phyloP scores from a whole-genome alignment of 2,329 filamentous ascomycete species.

The Dactylonectria estremocensis region DNA sequence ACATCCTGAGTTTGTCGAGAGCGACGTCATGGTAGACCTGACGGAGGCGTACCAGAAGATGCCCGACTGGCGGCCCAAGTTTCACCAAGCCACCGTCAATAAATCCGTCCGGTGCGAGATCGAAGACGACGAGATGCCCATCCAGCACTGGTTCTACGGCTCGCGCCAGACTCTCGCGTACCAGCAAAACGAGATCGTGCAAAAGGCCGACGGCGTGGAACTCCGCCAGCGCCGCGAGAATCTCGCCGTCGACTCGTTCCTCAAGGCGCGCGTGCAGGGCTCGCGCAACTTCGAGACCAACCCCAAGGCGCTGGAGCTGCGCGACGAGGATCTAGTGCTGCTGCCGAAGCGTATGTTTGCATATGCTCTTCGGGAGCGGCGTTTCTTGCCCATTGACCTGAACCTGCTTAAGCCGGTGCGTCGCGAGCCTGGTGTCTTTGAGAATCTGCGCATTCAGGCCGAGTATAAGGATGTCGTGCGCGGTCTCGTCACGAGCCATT shows the following conservation, averaged over 20 bases:
- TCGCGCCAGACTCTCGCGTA: constrained; percentile 51
- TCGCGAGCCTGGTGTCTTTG: constrained; percentile 56
- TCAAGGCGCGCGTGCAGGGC: constrained; percentile 54
- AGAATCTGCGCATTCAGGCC: constrained; percentile 57
- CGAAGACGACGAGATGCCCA: constrained; percentile 54
- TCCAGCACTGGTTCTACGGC: constrained; percentile 57
- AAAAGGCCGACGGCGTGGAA: constrained; percentile 55
- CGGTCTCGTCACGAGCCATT: constrained; percentile 58
- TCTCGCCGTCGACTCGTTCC: constrained; percentile 53
- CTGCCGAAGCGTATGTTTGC: constrained; percentile 60
- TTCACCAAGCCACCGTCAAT: constrained; percentile 49
- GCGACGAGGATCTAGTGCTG: constrained; percentile 51
- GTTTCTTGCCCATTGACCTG: constrained; percentile 57
- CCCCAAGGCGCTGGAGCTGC: constrained; percentile 47
- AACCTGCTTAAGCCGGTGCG: constrained; percentile 54
- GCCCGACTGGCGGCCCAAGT: constrained; percentile 55
- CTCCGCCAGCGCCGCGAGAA: constrained; percentile 56
- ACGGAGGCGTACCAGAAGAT: constrained; percentile 58
- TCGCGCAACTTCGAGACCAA: constrained; percentile 54
- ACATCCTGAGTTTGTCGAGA: constrained; percentile 58
- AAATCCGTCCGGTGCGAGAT: constrained; percentile 51
- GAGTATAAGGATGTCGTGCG: constrained; percentile 60
- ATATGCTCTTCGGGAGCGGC: constrained; percentile 58
- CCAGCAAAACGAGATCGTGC: constrained; percentile 54
- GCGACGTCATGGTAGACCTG: constrained; percentile 61